phyloP scores from a whole-genome alignment of 2,329 filamentous ascomycete species.

The Thielaviopsis euricoi region DNA sequence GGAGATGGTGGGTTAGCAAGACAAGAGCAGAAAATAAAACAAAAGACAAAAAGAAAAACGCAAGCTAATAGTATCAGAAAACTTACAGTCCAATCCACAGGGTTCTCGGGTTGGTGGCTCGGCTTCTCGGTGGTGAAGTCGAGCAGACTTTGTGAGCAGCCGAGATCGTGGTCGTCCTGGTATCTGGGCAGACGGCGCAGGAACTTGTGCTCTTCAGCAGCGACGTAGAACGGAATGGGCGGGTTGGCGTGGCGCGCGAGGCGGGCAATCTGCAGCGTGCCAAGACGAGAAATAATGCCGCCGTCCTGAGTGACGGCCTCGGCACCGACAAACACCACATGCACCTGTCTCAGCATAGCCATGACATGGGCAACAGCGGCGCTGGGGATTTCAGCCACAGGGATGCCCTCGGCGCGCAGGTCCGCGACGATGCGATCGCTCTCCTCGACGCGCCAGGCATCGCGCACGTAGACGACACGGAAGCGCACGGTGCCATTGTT shows the following conservation, averaged over 20 bases:
- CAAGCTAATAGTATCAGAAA: too few relatives aligned
- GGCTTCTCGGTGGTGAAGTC: constrained; percentile 46
- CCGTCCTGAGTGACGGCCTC: constrained; percentile 92
- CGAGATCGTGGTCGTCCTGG: constrained; percentile 52
- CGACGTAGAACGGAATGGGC: constrained; percentile 66
- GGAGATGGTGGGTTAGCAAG: constrained; percentile 11
- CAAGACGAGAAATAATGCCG: constrained; percentile 77
- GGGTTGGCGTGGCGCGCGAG: constrained; percentile 48
- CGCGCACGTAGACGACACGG: constrained; percentile 64
- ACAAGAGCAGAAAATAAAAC: background rate
- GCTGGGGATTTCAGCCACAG: constrained; percentile 47
- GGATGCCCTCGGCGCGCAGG: constrained; percentile 57
- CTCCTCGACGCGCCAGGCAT: constrained; percentile 39
- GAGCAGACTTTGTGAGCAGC: constrained; percentile 60
- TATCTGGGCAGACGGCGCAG: constrained; percentile 59
- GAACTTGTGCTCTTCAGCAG: constrained; percentile 94
- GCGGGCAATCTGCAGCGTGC: constrained; percentile 70
- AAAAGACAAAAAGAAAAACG: too few relatives aligned
- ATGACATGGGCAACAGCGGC: constrained; percentile 67
- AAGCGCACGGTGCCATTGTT: constrained; percentile 48
- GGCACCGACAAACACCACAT: constrained; percentile 49
- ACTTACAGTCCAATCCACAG: constrained; percentile 56
- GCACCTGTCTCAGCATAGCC: constrained; percentile 35
- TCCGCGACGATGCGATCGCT: constrained; percentile 54
- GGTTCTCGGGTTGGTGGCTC: constrained; percentile 30